Evolutionary conservation across 352 stramenopile genomes (phyloP).

Genomic region (Globisporangium cylindrosporum): DNA sequence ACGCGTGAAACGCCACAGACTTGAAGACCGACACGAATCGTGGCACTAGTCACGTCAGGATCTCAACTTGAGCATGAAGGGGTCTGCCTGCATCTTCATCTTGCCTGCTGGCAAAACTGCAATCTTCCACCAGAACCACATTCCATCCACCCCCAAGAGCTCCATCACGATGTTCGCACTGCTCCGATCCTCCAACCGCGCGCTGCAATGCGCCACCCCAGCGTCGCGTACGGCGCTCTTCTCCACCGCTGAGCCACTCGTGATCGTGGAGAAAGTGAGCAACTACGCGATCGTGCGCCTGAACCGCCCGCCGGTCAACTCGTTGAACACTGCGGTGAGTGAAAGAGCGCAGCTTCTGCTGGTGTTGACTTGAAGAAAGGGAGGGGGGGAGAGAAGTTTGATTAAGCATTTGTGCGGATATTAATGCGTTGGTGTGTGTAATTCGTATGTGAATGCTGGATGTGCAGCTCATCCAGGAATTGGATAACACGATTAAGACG

Average conservation of each 20-base stretch:
- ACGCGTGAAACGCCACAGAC: not conserved
- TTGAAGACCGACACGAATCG: not conserved
- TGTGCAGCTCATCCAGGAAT: conserved; percentile 58
- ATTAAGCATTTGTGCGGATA: not conserved
- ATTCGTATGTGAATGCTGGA: not conserved
- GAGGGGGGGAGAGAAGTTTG: too few species aligned
- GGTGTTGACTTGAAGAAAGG: not conserved
- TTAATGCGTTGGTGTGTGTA: conserved; percentile 1
- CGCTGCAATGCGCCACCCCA: conserved; percentile 1
- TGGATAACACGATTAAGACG: conserved; percentile 66
- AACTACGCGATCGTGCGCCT: conserved; percentile 78
- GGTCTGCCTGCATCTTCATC: not conserved
- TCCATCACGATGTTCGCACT: conserved; percentile 16
- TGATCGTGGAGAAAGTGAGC: conserved; percentile 71
- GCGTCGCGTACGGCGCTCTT: conserved; percentile 20
- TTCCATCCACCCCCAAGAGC: conserved; percentile 13
- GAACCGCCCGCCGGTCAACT: conserved; percentile 81
- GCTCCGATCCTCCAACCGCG: conserved; percentile 8
- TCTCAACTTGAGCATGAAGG: conserved; percentile 13
- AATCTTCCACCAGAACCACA: conserved; percentile 5
- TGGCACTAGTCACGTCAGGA: conserved; percentile 43
- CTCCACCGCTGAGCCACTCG: conserved; percentile 43
- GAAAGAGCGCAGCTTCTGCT: not conserved
- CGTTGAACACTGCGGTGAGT: conserved; percentile 65
- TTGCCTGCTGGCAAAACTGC: not conserved